Base-by-base conservation (phyloP, 352 stramenopile species). In the Pythium volutum region DNA sequence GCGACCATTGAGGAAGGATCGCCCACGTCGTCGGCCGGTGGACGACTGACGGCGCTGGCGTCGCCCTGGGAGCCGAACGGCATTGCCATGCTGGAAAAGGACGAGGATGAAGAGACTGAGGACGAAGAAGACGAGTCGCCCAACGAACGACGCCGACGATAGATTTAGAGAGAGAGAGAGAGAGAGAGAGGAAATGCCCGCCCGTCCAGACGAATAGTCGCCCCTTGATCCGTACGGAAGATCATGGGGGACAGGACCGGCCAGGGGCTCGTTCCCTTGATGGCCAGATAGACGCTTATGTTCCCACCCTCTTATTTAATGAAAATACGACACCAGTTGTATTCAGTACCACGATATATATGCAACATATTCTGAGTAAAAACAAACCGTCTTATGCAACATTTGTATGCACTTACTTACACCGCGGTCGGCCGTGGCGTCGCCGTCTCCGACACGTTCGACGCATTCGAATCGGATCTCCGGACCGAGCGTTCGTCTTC, bases 1-100 rank as follows among this genome's bases (percentile, higher is more conserved):
- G 76, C 77, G 65, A 88, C 78, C 20, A 88, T 88, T 51, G 34
- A 66, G 29, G 72, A 76, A 25, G 51, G 66, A 41, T 65, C 55
- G 49, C 59, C 63, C 23, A 56, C 67, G 51, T 60, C 55, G 49
- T 59, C 63, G 29, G 60, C 38, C 42, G 34, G 31, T 15, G 31
- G 31, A 36, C 31, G 31, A 6, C 31, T 12, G n/a, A 43, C 49
- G 49, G 27, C 18, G 9, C n/a, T 26, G 36, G 18, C 52, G 25
- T 15, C 52, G 39, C 52, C 52, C 16, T 59, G 52, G 52, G 52
- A 42, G 2, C 16, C 15, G 18, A n/a, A 39, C 27, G 42, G 15
- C 36, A 36, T 68, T 36, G 52, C 54, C 33, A 31, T 62, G 47
- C 42, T 60, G 16, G 62, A 62, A 15, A 68, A 75, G 12, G 70